Conservation (phyloP, 1,284 basidiomycete species). For the Fomitiporia mediterranea region DNA sequence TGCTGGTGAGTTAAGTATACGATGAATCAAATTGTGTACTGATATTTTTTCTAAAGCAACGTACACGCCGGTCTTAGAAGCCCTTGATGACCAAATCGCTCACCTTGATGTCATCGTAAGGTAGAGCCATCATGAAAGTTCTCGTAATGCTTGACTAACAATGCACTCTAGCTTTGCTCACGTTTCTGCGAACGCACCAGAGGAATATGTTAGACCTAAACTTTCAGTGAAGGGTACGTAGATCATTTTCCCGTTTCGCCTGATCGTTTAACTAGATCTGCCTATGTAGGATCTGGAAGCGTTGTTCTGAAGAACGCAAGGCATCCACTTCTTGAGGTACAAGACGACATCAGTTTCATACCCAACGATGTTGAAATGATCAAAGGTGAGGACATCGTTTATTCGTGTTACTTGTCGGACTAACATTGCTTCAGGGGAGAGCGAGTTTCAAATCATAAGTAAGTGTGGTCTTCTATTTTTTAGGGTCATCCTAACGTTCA, state of each 20-base stretch:
- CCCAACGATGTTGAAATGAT: constrained; percentile 92
- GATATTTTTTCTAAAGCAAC: constrained; percentile 50
- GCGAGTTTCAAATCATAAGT: constrained; percentile 89
- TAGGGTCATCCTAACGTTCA: constrained; percentile 21
- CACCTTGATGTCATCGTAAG: constrained; percentile 90
- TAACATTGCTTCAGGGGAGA: constrained; percentile 45
- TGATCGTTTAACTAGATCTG: no score
- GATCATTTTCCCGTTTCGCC: background rate
- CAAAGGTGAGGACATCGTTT: constrained; percentile 45
- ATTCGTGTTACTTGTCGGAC: background rate
- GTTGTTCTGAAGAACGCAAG: constrained; percentile 79
- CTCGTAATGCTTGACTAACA: background rate
- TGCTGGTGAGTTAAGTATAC: constrained; percentile 60
- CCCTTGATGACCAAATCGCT: constrained; percentile 84
- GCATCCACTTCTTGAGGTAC: constrained; percentile 95
- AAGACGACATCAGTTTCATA: constrained; percentile 94
- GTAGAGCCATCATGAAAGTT: constrained; percentile 38
- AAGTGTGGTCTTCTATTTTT: constrained; percentile 24
- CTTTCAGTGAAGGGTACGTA: constrained; percentile 63
- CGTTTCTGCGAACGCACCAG: constrained; percentile 82
- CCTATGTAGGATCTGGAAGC: constrained; percentile 62
- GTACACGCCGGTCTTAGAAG: constrained; percentile 88
- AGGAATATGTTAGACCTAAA: constrained; percentile 82
- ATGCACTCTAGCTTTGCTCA: constrained; percentile 71
- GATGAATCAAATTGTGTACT: background rate